Evolutionary conservation across 371 early-diverging fungal species (phyloP).

Genomic region (Mortierella sp.): DNA sequence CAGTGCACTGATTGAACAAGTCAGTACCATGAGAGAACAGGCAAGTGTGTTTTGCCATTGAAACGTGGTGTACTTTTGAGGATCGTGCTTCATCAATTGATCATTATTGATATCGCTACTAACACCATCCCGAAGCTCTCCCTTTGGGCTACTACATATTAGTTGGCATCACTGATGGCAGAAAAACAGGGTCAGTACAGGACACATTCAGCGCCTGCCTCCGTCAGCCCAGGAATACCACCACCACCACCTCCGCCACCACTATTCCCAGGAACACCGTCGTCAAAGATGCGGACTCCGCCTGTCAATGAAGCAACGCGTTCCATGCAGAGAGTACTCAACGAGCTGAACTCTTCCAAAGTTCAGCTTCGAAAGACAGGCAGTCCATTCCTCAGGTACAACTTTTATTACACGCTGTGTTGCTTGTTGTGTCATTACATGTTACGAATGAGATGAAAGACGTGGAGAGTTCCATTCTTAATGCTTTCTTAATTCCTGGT

Average conservation of each 20-base stretch:
- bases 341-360: conserved; percentile 39
- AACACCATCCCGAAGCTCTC: not conserved
- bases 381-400: conserved; percentile 45
- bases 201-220: conserved; percentile 13
- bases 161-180: conserved; percentile 44
- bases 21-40: conserved; percentile 43
- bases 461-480: too few species aligned
- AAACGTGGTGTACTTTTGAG: too few species aligned
- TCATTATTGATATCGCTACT: not conserved
- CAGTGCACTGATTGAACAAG: conserved; percentile 36
- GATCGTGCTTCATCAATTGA: not conserved
- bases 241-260: conserved; percentile 41
- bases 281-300: conserved; percentile 33
- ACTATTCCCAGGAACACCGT: conserved; percentile 6
- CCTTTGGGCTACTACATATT: not conserved
- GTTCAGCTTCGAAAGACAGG: conserved; percentile 44
- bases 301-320: conserved; percentile 27
- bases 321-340: conserved; percentile 43
- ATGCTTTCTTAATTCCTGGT: not conserved
- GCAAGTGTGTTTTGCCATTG: conserved; percentile 5
- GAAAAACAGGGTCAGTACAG: conserved; percentile 24
- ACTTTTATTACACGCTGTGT: not conserved
- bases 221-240: conserved; percentile 2
- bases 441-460: not conserved
- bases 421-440: too few species aligned